These are phyloP conservation scores for Bruguiera sexangula DNA, from an alignment of 345 rosid genomes.

Conservation along the genomic window DNA sequence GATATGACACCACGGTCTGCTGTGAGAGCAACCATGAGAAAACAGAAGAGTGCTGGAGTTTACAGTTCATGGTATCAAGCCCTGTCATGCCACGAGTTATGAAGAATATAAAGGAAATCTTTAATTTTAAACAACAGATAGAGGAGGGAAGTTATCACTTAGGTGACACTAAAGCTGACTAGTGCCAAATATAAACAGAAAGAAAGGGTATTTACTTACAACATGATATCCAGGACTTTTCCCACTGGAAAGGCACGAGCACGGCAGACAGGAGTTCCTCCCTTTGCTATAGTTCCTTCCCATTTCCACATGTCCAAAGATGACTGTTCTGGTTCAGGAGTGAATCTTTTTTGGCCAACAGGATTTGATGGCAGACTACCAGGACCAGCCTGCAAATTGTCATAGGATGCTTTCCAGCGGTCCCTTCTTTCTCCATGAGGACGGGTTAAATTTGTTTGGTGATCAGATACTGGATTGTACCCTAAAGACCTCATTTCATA, in stretches of 20 bases:
- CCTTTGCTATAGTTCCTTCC: conserved; percentile 97
- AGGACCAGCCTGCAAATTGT: conserved; percentile 42
- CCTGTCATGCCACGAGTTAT: not conserved
- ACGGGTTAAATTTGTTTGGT: conserved; percentile 24
- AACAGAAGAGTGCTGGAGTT: not conserved
- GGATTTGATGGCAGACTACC: conserved; percentile 38
- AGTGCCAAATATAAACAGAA: not conserved
- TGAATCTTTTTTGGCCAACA: conserved; percentile 53
- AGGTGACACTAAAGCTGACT: not conserved
- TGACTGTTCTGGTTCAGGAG: conserved; percentile 51
- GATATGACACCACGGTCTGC: no score
- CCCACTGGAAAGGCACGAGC: conserved; percentile 96
- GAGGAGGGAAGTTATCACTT: not conserved
- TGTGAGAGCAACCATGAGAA: no score
- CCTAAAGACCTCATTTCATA: conserved; percentile 38
- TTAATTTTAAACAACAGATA: not conserved
- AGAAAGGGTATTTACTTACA: conserved; percentile 52
- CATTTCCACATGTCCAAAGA: conserved; percentile 88
- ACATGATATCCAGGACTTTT: conserved; percentile 67
- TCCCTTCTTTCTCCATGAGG: conserved; percentile 46
- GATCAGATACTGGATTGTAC: conserved; percentile 50
- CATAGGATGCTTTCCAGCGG: conserved; percentile 47
- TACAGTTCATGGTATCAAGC: not conserved
- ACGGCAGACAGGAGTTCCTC: conserved; percentile 85
- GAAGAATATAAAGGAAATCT: not conserved